Evolutionary conservation across 31 red algal species (phyloP).

Genomic region (Bonnemaisonia californica): DNA sequence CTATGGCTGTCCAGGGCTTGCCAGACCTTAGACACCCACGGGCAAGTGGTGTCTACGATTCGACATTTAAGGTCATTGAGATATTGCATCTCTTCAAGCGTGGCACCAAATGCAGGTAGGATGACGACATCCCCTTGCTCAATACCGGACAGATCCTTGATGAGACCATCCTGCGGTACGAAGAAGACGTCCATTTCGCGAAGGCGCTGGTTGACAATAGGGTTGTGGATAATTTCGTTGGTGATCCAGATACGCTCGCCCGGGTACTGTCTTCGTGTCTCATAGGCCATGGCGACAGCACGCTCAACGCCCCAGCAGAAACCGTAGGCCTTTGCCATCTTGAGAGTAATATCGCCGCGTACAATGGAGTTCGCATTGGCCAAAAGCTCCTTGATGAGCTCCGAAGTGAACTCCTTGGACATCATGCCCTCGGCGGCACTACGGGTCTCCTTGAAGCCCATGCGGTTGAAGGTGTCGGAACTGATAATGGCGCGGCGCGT

Average conservation of each 20-base stretch:
- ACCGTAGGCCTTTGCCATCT: conserved; percentile 91
- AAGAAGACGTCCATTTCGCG: conserved; percentile 89
- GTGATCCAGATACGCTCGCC: conserved; percentile 88
- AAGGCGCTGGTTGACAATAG: conserved; percentile 90
- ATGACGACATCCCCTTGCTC: conserved; percentile 82
- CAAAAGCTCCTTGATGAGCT: conserved; percentile 75
- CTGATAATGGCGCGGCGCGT: conserved; percentile 65
- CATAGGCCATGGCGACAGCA: conserved; percentile 95
- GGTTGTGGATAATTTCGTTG: conserved; percentile 99
- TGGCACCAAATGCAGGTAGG: conserved; percentile 96
- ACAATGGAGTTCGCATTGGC: conserved; percentile 58
- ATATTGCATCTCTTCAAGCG: conserved; percentile 93
- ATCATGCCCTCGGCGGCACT: conserved; percentile 74
- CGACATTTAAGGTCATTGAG: conserved; percentile 48
- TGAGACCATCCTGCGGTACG: conserved; percentile 75
- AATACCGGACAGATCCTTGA: conserved; percentile 84
- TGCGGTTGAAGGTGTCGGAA: conserved; percentile 82
- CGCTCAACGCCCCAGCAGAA: conserved; percentile 99
- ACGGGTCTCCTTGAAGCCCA: conserved; percentile 78
- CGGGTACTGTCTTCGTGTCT: conserved; percentile 84
- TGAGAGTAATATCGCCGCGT: conserved; percentile 73
- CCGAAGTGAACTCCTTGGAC: conserved; percentile 91
- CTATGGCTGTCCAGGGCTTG: conserved; percentile 81
- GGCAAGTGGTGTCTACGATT: conserved; percentile 98
- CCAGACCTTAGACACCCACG: conserved; percentile 99